phyloP scores from a whole-genome alignment of 2,329 filamentous ascomycete species.

The Colletotrichum horii region DNA sequence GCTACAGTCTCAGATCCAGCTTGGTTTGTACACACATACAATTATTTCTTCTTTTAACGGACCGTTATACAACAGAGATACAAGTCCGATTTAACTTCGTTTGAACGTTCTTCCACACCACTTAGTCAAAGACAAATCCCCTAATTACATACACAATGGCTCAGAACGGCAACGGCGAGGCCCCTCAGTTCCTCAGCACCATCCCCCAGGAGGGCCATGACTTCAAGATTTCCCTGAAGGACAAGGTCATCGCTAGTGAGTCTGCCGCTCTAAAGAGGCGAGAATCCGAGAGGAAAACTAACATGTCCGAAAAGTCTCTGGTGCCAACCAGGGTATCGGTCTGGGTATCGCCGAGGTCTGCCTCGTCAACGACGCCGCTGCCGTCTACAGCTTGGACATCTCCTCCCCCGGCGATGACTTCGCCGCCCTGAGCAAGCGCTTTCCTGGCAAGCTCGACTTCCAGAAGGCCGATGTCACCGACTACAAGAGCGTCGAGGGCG shows the following conservation, averaged over 20 bases:
- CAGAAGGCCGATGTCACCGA: conserved; percentile 50
- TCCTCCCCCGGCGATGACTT: conserved; percentile 41
- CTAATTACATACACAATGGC: background rate
- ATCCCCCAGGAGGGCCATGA: conserved; percentile 37
- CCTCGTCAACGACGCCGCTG: conserved; percentile 45
- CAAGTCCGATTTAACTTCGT: background rate
- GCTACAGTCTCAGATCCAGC: background rate
- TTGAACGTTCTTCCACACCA: background rate
- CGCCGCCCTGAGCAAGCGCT: conserved; percentile 37
- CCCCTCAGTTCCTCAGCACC: conserved; percentile 31
- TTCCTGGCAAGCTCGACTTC: conserved; percentile 47
- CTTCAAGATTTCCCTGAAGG: conserved; percentile 37
- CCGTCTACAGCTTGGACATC: conserved; percentile 46
- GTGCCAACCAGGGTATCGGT: conserved; percentile 35
- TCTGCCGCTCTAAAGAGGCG: background rate
- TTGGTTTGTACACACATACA: background rate
- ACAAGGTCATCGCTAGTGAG: conserved; percentile 44
- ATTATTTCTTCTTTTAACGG: background rate
- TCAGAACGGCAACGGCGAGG: background rate
- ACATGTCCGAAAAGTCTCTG: conserved; percentile 35
- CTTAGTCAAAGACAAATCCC: background rate
- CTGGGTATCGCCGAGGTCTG: conserved; percentile 52
- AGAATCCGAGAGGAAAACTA: background rate
- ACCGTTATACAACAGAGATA: background rate
- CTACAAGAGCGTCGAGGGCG: conserved; percentile 43